These are phyloP conservation scores for Rhodotorula sp. DNA, from an alignment of 1,284 basidiomycete species.

Conservation along the genomic window DNA sequence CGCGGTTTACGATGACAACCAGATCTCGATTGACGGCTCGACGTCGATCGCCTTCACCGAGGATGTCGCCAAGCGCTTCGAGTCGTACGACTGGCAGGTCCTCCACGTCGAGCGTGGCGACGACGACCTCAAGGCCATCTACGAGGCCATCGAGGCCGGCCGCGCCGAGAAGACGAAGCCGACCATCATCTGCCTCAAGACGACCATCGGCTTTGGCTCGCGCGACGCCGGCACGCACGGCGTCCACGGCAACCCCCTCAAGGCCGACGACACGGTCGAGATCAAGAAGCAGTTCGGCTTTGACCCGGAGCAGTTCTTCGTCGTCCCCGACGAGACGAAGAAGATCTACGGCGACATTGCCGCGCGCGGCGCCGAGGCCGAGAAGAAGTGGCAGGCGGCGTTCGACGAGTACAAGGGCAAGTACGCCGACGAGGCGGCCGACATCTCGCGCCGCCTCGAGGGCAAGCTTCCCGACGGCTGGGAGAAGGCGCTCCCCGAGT, in stretches of 20 bases:
- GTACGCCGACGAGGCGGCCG: constrained; percentile 80
- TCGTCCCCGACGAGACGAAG: constrained; percentile 74
- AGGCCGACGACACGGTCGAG: constrained; percentile 82
- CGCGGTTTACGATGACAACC: constrained; percentile 85
- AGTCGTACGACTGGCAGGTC: constrained; percentile 91
- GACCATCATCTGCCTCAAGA: constrained; percentile 71
- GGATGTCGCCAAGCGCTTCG: constrained; percentile 83
- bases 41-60: constrained; percentile 92
- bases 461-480: constrained; percentile 81
- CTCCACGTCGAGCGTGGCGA: constrained; percentile 54
- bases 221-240: constrained; percentile 88
- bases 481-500: constrained; percentile 82
- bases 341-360: constrained; percentile 68
- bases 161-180: constrained; percentile 77
- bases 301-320: constrained; percentile 75
- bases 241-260: constrained; percentile 88
- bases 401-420: constrained; percentile 72
- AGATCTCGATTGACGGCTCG: constrained; percentile 94
- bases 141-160: constrained; percentile 75
- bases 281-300: constrained; percentile 86
- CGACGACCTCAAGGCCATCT: constrained; percentile 76
- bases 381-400: constrained; percentile 73
- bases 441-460: constrained; percentile 78
- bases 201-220: constrained; percentile 92
- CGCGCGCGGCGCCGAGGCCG: constrained; percentile 70